phyloP scores from a whole-genome alignment of 257 asterid species.

The Ocimum tenuiflorum region DNA sequence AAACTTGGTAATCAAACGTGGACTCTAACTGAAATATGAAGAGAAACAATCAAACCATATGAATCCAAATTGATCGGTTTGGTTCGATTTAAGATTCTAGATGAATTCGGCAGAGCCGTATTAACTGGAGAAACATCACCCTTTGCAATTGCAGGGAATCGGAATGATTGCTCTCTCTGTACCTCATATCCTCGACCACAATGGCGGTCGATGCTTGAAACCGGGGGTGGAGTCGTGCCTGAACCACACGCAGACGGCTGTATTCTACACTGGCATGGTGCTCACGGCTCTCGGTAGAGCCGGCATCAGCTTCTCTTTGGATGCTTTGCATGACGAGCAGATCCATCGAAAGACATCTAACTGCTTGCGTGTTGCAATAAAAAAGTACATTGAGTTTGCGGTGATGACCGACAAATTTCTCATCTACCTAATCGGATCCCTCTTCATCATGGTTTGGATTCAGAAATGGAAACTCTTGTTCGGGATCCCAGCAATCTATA shows the following conservation, averaged over 20 bases:
- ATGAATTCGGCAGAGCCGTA: too few species aligned
- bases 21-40: too few species aligned
- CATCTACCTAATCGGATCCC: neutral
- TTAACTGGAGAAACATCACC: too few species aligned
- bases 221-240: constrained; percentile 25
- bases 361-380: rapidly evolving
- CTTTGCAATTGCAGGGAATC: constrained; percentile 46
- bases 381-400: too few species aligned
- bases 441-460: neutral
- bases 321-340: constrained; percentile 28
- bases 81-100: too few species aligned
- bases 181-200: constrained; percentile 37
- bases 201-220: constrained; percentile 33
- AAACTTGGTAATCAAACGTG: too few species aligned
- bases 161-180: constrained; percentile 50
- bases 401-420: neutral
- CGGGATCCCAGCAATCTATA: constrained; percentile 46
- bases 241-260: constrained; percentile 30
- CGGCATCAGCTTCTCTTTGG: constrained; percentile 40
- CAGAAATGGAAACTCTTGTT: constrained; percentile 48
- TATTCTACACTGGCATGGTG: constrained; percentile 48
- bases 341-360: too few species aligned
- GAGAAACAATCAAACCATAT: too few species aligned
- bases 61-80: too few species aligned
- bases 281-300: constrained; percentile 44